Evolutionary conservation across 179 eudicot species (phyloP).

Genomic region (Gypsophila paniculata): DNA sequence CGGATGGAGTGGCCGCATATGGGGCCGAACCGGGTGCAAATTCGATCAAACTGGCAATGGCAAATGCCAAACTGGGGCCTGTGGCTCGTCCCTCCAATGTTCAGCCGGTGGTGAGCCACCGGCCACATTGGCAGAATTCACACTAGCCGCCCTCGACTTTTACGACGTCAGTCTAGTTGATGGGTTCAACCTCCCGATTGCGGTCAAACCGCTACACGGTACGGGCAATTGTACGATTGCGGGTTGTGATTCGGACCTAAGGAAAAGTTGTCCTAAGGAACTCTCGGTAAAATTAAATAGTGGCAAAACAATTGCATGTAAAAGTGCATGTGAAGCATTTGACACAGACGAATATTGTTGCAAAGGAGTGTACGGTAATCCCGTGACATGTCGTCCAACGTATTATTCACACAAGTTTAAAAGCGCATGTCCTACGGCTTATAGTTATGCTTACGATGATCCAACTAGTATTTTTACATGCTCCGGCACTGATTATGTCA

Average conservation of each 20-base stretch:
- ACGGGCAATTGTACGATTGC: constrained; percentile 63
- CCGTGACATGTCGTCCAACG: constrained; percentile 52
- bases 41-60: constrained; percentile 37
- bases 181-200: constrained; percentile 77
- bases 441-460: constrained; percentile 79
- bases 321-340: constrained; percentile 79
- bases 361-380: constrained; percentile 54
- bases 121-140: constrained; percentile 72
- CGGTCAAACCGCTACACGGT: constrained; percentile 67
- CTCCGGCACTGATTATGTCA: constrained; percentile 46
- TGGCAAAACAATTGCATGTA: constrained; percentile 63
- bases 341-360: constrained; percentile 69
- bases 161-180: constrained; percentile 86
- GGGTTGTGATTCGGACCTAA: constrained; percentile 55
- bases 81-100: constrained; percentile 62
- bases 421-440: constrained; percentile 71
- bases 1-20: constrained; percentile 80
- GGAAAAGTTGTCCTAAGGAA: constrained; percentile 49
- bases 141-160: constrained; percentile 52
- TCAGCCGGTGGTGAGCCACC: constrained; percentile 57
- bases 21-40: constrained; percentile 79
- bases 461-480: constrained; percentile 66
- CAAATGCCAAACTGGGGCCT: constrained; percentile 71
- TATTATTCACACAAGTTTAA: constrained; percentile 62
- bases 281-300: constrained; percentile 29